Conservation (phyloP, 352 stramenopile species). For the Phytophthora sansomeana region DNA sequence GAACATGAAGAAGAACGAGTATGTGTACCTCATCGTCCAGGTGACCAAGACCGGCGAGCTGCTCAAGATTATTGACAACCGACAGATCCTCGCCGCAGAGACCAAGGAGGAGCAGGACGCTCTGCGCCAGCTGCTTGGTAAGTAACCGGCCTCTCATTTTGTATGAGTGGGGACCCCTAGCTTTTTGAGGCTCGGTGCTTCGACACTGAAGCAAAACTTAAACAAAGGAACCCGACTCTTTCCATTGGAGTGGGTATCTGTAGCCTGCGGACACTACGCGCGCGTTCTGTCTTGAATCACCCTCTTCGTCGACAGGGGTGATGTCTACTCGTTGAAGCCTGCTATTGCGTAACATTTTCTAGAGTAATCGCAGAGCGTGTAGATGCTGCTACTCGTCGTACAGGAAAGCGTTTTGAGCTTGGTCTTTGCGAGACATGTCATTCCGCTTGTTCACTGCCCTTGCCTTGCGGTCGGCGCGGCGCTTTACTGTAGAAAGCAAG, state of each 20-base stretch:
- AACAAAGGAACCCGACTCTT: constrained; percentile 25
- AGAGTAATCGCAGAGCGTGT: constrained; percentile 5
- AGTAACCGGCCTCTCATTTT: constrained; percentile 40
- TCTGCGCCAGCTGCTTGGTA: constrained; percentile 75
- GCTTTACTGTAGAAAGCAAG: constrained; percentile 58
- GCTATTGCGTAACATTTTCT: constrained; percentile 7
- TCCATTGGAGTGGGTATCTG: constrained; percentile 30
- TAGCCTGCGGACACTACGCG: constrained; percentile 3
- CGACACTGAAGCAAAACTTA: constrained; percentile 17
- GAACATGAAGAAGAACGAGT: constrained; percentile 94
- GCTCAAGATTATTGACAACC: constrained; percentile 94
- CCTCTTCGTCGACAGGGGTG: constrained; percentile 4
- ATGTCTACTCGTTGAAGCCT: constrained; percentile 9
- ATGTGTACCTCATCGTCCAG: constrained; percentile 96
- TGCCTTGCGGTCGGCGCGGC: constrained; percentile 53
- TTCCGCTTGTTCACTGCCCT: constrained; percentile 68
- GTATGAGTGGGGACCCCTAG: constrained; percentile 15
- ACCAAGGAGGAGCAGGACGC: constrained; percentile 83
- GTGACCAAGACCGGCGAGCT: constrained; percentile 92
- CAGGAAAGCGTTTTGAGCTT: constrained; percentile 71
- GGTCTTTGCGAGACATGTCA: constrained; percentile 59
- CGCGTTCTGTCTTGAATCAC: constrained; percentile 14
- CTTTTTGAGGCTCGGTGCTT: constrained; percentile 20
- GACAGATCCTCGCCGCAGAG: constrained; percentile 82
- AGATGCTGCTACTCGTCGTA: constrained; percentile 53